phyloP scores from a whole-genome alignment of 2,329 filamentous ascomycete genomes.

The Colletotrichum horii region DNA sequence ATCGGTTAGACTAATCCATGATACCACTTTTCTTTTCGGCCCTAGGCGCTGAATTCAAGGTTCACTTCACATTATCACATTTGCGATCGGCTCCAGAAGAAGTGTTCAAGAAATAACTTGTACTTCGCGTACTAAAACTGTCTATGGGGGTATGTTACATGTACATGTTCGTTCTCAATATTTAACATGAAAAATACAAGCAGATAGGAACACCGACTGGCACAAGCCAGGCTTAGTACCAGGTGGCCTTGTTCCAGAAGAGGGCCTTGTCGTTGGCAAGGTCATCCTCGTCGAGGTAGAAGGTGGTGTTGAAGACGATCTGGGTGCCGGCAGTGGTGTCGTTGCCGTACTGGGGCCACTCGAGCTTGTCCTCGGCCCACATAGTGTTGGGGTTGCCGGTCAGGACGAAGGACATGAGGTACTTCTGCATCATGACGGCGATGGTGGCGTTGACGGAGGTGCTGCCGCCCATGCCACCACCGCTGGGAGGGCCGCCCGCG shows the following conservation, averaged over 20 bases:
- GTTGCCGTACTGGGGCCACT: constrained; percentile 10
- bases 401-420: not conserved
- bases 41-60: too few relatives aligned
- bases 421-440: constrained; percentile 10
- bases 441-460: not conserved
- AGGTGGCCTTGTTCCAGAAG: not conserved
- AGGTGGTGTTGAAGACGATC: constrained; percentile 4
- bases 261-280: not conserved
- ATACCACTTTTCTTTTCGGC: not conserved
- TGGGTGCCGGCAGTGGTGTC: not conserved
- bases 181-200: not conserved
- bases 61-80: not conserved
- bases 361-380: constrained; percentile 1
- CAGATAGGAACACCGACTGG: too few relatives aligned
- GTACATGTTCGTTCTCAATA: not conserved
- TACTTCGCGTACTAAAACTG: not conserved
- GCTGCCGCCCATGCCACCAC: not conserved
- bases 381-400: not conserved
- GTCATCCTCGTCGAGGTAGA: not conserved
- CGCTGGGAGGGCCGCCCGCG: not conserved
- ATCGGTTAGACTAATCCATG: constrained; percentile 28
- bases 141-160: not conserved
- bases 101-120: not conserved
- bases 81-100: fast-evolving
- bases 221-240: not conserved